Percentiles rank a stretch among this genome's conserved stretches.
These are phyloP conservation scores for Tricharina praecox DNA, from an alignment of 495 filamentous ascomycete species.

Conservation along the genomic window DNA sequence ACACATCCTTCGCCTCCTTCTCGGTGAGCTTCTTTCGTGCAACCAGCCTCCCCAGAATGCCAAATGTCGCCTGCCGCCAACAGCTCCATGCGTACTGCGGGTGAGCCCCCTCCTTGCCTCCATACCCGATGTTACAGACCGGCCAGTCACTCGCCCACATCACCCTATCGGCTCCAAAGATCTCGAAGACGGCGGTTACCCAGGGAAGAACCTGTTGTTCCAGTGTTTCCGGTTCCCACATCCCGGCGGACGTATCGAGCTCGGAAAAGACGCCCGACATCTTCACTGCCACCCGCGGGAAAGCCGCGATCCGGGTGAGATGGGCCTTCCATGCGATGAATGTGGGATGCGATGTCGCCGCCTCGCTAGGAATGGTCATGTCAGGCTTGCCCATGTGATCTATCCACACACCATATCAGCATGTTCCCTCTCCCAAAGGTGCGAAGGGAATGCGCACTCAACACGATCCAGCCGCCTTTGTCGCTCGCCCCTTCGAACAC, in stretches of 20 bases:
- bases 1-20: slow-evolving; percentile 45
- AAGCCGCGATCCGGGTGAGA: slow-evolving; percentile 40
- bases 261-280: slow-evolving; percentile 70
- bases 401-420: slow-evolving; percentile 22
- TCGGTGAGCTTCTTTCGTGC: slow-evolving; percentile 38
- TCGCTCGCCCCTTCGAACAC: slow-evolving; percentile 44
- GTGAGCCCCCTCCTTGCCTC: slow-evolving; percentile 21
- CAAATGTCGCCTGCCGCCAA: slow-evolving; percentile 43
- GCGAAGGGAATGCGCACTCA: slow-evolving; percentile 39
- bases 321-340: too few species aligned
- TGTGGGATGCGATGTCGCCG: too few species aligned
- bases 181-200: slow-evolving; percentile 47
- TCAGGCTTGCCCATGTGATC: slow-evolving; percentile 85
- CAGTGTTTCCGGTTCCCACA: slow-evolving; percentile 17
- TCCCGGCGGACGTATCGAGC: slow-evolving; percentile 31
- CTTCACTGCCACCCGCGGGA: slow-evolving; percentile 59
- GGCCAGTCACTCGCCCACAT: slow-evolving; percentile 92
- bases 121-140: slow-evolving; percentile 49
- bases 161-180: slow-evolving; percentile 51
- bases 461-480: slow-evolving; percentile 43
- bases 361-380: slow-evolving; percentile 34
- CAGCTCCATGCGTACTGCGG: slow-evolving; percentile 33
- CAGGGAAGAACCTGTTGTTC: slow-evolving; percentile 39
- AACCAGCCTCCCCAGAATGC: slow-evolving; percentile 31
- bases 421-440: slow-evolving; percentile 2